Conservation (phyloP, 768 basidiomycete genomes). For the Leccinum truebloodii region DNA sequence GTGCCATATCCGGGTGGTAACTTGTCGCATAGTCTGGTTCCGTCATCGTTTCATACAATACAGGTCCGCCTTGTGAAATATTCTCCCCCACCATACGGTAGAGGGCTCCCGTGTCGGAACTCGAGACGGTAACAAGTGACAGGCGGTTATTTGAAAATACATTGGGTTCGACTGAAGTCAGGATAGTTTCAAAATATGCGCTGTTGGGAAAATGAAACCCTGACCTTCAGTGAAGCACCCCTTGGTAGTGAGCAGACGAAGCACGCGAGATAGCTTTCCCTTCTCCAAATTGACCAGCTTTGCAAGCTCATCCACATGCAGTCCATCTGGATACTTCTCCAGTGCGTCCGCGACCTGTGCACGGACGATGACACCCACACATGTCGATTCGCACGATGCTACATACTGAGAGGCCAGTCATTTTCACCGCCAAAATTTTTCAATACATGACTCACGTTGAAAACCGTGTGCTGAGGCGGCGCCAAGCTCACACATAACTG, state of each 20-base stretch:
- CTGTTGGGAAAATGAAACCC: not conserved
- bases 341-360: conserved; percentile 9
- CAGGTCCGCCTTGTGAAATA: conserved; percentile 13
- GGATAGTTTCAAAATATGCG: not conserved
- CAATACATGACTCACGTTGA: conserved; percentile 20
- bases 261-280: conserved; percentile 30
- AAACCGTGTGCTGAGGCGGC: conserved; percentile 29
- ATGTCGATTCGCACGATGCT: conserved; percentile 28
- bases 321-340: conserved; percentile 26
- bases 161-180: conserved; percentile 24
- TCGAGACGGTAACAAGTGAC: conserved; percentile 28
- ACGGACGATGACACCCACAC: conserved; percentile 7
- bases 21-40: conserved; percentile 27
- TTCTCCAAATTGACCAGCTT: conserved; percentile 25
- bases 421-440: not conserved
- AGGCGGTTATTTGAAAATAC: conserved; percentile 36
- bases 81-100: conserved; percentile 9
- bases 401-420: conserved; percentile 10
- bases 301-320: conserved; percentile 28
- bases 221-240: conserved; percentile 7
- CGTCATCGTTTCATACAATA: conserved; percentile 27
- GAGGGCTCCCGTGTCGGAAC: conserved; percentile 11
- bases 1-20: conserved; percentile 23
- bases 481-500: conserved; percentile 29
- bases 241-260: conserved; percentile 35